Evolutionary conservation across 2,329 filamentous ascomycete genomes (phyloP).

Genomic region (Triangularia verruculosa): DNA sequence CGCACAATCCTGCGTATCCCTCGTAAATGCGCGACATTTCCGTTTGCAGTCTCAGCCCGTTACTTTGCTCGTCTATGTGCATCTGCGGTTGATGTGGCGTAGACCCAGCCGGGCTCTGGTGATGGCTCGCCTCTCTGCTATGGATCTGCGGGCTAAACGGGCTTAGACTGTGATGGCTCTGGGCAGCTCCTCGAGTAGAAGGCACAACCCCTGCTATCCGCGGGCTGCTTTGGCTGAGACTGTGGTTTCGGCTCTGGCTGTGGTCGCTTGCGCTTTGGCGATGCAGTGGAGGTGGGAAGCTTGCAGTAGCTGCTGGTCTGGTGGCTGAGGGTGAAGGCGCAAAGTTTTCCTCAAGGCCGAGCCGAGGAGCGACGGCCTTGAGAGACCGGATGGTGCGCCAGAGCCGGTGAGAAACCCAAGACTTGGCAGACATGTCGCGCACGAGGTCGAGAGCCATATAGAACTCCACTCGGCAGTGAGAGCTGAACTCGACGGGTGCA

Average conservation of each 20-base stretch:
- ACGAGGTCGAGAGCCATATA: constrained; percentile 75
- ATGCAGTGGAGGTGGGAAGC: not conserved
- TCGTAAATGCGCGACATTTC: constrained; percentile 53
- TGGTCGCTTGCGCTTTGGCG: not conserved
- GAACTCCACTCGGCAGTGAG: constrained; percentile 69
- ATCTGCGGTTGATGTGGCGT: constrained; percentile 29
- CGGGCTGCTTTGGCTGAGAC: not conserved
- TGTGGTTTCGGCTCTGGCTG: not conserved
- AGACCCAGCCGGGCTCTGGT: constrained; percentile 13
- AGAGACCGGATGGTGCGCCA: constrained; percentile 71
- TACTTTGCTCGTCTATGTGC: constrained; percentile 32
- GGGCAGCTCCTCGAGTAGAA: not conserved
- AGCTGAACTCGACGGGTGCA: constrained; percentile 68
- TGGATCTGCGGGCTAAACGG: not conserved
- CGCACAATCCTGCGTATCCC: constrained; percentile 33
- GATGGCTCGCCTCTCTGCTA: constrained; percentile 1
- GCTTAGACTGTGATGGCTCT: not conserved
- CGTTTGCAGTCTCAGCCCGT: constrained; percentile 49
- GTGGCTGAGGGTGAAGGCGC: not conserved
- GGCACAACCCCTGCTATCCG: not conserved
- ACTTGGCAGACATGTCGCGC: constrained; percentile 67
- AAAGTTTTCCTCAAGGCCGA: constrained; percentile 55
- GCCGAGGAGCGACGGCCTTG: constrained; percentile 67
- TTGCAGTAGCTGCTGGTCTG: not conserved
- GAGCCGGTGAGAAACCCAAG: constrained; percentile 67